Conservation (phyloP, 2,329 filamentous ascomycete genomes). For the Diaporthe citrichinensis region DNA sequence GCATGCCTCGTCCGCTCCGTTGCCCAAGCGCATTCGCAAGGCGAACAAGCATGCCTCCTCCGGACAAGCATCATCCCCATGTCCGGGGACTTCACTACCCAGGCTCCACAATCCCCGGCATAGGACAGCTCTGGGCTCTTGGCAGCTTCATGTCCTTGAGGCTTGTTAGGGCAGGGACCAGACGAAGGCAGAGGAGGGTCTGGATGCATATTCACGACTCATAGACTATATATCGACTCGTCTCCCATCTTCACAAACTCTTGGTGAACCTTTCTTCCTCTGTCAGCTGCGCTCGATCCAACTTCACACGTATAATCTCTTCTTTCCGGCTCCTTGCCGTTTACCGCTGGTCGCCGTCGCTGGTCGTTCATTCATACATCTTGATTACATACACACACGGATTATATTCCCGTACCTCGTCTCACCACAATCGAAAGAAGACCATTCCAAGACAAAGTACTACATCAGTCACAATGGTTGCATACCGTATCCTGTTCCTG, state of each 20-base stretch:
- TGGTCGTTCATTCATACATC: constrained; percentile 45
- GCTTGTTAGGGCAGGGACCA: constrained; percentile 32
- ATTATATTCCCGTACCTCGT: constrained; percentile 32
- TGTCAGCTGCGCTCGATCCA: constrained; percentile 54
- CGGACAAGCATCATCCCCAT: constrained; percentile 31
- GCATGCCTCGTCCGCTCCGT: constrained; percentile 2
- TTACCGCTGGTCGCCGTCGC: constrained; percentile 52
- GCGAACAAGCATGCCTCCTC: constrained; percentile 15
- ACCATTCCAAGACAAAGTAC: neutral
- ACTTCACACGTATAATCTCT: constrained; percentile 47
- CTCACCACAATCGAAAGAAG: constrained; percentile 14
- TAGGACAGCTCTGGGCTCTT: constrained; percentile 35
- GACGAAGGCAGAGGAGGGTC: constrained; percentile 7
- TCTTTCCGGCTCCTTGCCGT: constrained; percentile 49
- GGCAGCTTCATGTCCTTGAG: constrained; percentile 34
- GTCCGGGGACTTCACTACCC: constrained; percentile 31
- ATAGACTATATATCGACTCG: constrained; percentile 51
- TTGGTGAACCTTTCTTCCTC: constrained; percentile 27
- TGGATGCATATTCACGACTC: constrained; percentile 35
- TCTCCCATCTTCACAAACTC: constrained; percentile 33
- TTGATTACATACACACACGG: constrained; percentile 43
- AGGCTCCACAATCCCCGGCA: constrained; percentile 25
- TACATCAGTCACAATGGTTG: constrained; percentile 53
- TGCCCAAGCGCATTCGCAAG: constrained; percentile 8
- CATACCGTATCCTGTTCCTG: constrained; percentile 53